Evolutionary conservation across 176 grass and related monocot genomes (phyloP).

Genomic region (Zoysia japonica): DNA sequence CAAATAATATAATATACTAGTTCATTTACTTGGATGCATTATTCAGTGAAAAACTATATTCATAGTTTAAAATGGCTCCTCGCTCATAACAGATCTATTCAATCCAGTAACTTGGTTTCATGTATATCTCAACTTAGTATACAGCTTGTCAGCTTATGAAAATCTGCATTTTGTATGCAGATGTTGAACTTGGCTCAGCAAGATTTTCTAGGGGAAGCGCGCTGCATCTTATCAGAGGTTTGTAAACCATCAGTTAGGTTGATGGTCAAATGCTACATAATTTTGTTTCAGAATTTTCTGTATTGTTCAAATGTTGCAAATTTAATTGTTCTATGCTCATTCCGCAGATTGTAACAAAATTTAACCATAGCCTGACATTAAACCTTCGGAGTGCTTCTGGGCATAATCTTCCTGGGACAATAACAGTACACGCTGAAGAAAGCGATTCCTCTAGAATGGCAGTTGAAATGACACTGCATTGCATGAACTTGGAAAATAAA

Average conservation of each 20-base stretch:
- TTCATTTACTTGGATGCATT: neutral
- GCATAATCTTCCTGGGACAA: slow-evolving; percentile 52
- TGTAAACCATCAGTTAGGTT: slow-evolving; percentile 22
- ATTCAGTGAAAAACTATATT: slow-evolving; percentile 3
- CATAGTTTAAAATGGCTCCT: neutral
- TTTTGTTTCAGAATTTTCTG: slow-evolving; percentile 12
- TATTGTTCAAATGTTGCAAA: slow-evolving; percentile 22
- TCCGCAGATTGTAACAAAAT: slow-evolving; percentile 84
- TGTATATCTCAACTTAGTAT: slow-evolving; percentile 2
- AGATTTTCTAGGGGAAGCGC: slow-evolving; percentile 85
- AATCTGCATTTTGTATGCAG: slow-evolving; percentile 50
- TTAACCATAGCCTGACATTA: slow-evolving; percentile 57
- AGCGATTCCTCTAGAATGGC: slow-evolving; percentile 67
- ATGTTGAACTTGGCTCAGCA: slow-evolving; percentile 70
- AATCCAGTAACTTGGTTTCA: neutral
- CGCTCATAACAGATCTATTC: neutral
- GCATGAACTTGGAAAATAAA: slow-evolving; percentile 73
- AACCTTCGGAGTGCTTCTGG: slow-evolving; percentile 54
- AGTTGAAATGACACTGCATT: slow-evolving; percentile 67
- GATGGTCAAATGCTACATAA: slow-evolving; percentile 20
- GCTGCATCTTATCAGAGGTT: slow-evolving; percentile 86
- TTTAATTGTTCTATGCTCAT: slow-evolving; percentile 31
- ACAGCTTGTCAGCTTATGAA: neutral
- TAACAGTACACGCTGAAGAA: slow-evolving; percentile 78
- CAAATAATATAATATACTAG: neutral